Evolutionary conservation across 2,329 filamentous ascomycete genomes (phyloP).

Genomic region (Falciphora oryzae): DNA sequence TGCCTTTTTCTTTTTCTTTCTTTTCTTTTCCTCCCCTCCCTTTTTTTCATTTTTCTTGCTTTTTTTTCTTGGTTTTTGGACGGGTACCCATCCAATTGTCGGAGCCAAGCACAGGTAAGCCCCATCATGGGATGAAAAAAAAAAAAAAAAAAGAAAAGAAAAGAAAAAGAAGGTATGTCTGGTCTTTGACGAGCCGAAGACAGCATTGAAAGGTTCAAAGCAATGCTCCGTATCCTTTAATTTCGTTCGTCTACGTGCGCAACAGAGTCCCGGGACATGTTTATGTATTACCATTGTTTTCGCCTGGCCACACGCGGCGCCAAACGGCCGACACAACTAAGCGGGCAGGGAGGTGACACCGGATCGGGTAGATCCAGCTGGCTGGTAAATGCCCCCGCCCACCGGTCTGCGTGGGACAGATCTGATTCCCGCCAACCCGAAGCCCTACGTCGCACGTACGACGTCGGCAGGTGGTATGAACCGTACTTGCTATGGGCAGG

Average conservation of each 20-base stretch:
- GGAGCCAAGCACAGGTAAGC: no score
- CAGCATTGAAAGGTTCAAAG: not conserved
- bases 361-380: constrained; percentile 9
- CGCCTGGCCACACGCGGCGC: not conserved
- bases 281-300: not conserved
- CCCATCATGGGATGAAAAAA: no score
- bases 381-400: constrained; percentile 8
- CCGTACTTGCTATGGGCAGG: not conserved
- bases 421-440: no score
- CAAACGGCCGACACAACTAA: no score
- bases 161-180: no score
- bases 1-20: no score
- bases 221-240: constrained; percentile 1
- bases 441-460: not conserved
- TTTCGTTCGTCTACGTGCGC: not conserved
- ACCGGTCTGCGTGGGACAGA: no score
- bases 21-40: no score
- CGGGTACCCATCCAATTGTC: no score
- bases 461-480: not conserved
- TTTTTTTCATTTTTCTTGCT: no score
- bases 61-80: no score
- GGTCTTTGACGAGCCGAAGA: not conserved
- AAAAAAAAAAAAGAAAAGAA: no score
- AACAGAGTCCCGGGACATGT: not conserved
- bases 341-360: constrained; percentile 3